Percentiles rank a stretch among this genome's conserved stretches.
phyloP scores from a whole-genome alignment of 352 stramenopile genomes.

The Pythium plurisporium region DNA sequence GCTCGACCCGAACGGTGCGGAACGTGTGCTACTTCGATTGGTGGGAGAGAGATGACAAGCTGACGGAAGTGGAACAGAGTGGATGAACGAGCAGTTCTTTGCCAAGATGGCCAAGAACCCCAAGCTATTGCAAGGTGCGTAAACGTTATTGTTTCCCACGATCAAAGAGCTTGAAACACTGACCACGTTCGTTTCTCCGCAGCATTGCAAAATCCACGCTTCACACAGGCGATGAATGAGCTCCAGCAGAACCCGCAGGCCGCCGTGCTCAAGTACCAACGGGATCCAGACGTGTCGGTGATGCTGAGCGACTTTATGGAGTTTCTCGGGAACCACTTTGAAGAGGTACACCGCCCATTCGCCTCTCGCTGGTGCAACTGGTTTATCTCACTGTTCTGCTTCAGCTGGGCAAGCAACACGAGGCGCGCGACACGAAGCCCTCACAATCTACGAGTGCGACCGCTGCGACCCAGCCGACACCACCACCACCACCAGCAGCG shows the following conservation, averaged over 20 bases:
- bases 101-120: slow-evolving; percentile 59
- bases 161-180: not conserved
- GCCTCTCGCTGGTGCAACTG: no score
- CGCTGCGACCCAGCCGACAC: not conserved
- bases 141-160: not conserved
- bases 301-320: slow-evolving; percentile 73
- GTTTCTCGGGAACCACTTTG: slow-evolving; percentile 69
- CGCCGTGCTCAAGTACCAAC: slow-evolving; percentile 63
- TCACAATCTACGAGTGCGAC: no score
- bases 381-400: no score
- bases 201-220: slow-evolving; percentile 68
- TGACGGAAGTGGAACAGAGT: slow-evolving; percentile 32
- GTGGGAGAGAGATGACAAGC: not conserved
- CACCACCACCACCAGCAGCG: slow-evolving; percentile 13
- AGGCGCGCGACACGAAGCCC: slow-evolving; percentile 13
- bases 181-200: not conserved
- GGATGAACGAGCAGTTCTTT: slow-evolving; percentile 72
- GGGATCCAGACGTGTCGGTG: slow-evolving; percentile 45
- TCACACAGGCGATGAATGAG: slow-evolving; percentile 62
- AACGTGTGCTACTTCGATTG: not conserved
- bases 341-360: slow-evolving; percentile 42
- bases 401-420: slow-evolving; percentile 39
- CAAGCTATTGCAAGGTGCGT: slow-evolving; percentile 44
- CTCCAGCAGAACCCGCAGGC: slow-evolving; percentile 58
- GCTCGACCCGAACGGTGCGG: slow-evolving; percentile 56